A percentile compares a stretch with the other conserved stretches of the same genome.
Conservation (phyloP, 2,329 filamentous ascomycete genomes). For the Diaporthe eres region DNA sequence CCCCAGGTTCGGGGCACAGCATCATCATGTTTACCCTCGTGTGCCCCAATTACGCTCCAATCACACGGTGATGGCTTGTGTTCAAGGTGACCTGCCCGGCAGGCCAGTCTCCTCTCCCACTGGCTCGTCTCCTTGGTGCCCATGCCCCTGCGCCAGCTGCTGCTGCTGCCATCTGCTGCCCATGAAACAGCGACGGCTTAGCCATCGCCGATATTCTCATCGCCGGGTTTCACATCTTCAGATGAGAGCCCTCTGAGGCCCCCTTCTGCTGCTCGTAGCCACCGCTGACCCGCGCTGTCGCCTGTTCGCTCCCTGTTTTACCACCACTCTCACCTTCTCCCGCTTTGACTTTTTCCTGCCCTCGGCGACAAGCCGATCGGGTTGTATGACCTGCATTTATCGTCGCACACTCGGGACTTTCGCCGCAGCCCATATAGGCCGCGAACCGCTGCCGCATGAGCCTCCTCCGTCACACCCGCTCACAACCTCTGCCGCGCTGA, state of each 20-base stretch:
- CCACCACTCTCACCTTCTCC: neutral
- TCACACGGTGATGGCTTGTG: neutral
- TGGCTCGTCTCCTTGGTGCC: neutral
- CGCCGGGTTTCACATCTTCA: constrained; percentile 35
- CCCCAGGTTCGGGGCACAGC: neutral
- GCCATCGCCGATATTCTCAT: constrained; percentile 24
- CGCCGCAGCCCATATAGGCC: constrained; percentile 1
- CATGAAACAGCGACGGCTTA: constrained; percentile 28
- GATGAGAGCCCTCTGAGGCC: constrained; percentile 27
- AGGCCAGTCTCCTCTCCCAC: neutral
- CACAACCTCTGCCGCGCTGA: constrained; percentile 9
- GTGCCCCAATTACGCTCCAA: neutral
- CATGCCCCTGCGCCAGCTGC: neutral
- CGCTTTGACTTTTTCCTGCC: constrained; percentile 10
- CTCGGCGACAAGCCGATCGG: constrained; percentile 15
- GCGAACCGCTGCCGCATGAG: constrained; percentile 1
- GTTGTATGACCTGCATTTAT: neutral
- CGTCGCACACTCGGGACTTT: neutral
- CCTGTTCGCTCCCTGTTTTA: constrained; percentile 16
- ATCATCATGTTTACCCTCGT: neutral
- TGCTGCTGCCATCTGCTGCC: constrained; percentile 12
- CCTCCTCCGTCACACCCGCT: neutral
- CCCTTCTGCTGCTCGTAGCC: neutral
- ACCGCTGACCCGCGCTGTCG: neutral
- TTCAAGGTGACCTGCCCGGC: neutral